These are phyloP conservation scores for Quercus suber DNA, from an alignment of 306 rosid species.

Conservation along the genomic window DNA sequence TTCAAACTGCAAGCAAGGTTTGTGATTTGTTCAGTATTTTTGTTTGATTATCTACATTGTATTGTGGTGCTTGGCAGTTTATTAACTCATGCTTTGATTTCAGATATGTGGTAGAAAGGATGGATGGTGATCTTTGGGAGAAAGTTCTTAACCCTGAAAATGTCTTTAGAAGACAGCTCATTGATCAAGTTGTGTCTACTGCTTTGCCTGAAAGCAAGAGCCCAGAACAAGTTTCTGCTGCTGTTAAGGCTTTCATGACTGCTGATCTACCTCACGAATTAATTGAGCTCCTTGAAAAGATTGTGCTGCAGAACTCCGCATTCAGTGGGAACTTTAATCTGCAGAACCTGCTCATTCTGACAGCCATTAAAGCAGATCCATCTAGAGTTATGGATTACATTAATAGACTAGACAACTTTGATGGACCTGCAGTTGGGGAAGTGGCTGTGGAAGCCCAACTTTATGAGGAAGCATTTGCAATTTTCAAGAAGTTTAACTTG, in stretches of 20 bases:
- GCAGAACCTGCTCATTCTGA: conserved; percentile 91
- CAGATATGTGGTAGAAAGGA: conserved; percentile 99
- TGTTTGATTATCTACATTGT: conserved; percentile 3
- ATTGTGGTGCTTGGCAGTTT: conserved; percentile 16
- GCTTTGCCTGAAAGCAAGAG: conserved; percentile 99
- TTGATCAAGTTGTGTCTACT: conserved; percentile 97
- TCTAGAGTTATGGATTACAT: conserved; percentile 99
- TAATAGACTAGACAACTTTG: conserved; percentile 92
- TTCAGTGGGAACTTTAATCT: conserved; percentile 98
- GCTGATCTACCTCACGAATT: conserved; percentile 98
- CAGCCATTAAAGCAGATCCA: conserved; percentile 96
- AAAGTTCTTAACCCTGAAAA: conserved; percentile 88
- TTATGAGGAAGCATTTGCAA: conserved; percentile 90
- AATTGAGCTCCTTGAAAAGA: conserved; percentile 99
- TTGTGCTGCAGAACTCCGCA: conserved; percentile 98
- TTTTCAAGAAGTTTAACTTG: conserved; percentile 96
- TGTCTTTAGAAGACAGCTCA: conserved; percentile 87
- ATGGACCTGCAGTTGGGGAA: conserved; percentile 98
- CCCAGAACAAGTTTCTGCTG: conserved; percentile 99
- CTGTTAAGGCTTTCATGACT: conserved; percentile 99
- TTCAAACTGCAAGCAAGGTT: conserved; percentile 99
- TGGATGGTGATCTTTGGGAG: conserved; percentile 97
- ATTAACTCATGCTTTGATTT: conserved; percentile 15
- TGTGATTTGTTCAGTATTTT: conserved; percentile 28
- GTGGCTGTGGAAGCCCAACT: conserved; percentile 94